Evolutionary conservation across 2,329 filamentous ascomycete genomes (phyloP).

Genomic region (Raffaelea arxii): DNA sequence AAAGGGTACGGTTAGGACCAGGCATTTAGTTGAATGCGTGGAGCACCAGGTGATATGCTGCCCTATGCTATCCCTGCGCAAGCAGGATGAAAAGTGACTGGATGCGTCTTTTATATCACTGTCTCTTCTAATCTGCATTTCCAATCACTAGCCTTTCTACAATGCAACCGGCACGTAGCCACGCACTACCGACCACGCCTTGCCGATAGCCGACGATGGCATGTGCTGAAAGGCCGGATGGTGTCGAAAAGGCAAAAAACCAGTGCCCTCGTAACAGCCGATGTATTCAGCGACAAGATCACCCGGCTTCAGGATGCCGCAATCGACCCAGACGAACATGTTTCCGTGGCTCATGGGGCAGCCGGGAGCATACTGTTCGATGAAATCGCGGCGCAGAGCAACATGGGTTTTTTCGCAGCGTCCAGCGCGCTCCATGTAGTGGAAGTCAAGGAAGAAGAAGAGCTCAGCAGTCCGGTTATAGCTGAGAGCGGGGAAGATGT

Average conservation of each 20-base stretch:
- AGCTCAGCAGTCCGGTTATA: background rate
- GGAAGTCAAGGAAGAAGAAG: background rate
- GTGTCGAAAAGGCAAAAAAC: background rate
- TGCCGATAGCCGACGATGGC: too few relatives aligned
- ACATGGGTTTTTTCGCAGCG: background rate
- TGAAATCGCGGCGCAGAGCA: background rate
- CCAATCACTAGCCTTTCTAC: too few relatives aligned
- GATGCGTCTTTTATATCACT: too few relatives aligned
- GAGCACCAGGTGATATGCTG: too few relatives aligned
- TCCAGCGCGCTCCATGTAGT: background rate
- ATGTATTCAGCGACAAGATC: background rate
- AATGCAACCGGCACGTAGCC: too few relatives aligned
- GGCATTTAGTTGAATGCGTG: too few relatives aligned
- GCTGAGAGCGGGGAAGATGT: background rate
- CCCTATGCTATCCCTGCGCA: too few relatives aligned
- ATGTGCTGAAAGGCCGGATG: background rate
- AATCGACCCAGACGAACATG: background rate
- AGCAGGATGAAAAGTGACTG: too few relatives aligned
- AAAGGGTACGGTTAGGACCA: too few relatives aligned
- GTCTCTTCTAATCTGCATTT: too few relatives aligned
- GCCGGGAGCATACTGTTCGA: background rate
- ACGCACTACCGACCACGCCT: too few relatives aligned
- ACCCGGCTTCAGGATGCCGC: background rate
- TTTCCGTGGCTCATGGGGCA: background rate
- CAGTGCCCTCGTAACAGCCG: background rate